Conservation (phyloP, 2,329 filamentous ascomycete genomes). For the Cercospora zeae-maydis region DNA sequence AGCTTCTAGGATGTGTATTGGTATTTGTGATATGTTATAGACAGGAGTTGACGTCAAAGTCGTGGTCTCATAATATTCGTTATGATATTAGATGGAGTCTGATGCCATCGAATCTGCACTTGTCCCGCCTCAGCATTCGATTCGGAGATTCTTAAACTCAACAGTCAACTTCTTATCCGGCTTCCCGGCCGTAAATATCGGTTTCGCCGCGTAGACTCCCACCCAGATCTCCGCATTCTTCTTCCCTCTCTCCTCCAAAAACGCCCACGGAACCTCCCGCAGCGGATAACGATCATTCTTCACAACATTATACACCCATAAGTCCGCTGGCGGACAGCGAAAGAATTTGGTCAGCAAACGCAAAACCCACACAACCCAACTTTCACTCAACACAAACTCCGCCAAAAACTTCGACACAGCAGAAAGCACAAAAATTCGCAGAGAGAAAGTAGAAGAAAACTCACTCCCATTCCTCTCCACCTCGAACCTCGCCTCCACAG, state of each 20-base stretch:
- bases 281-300: constrained; percentile 41
- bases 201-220: constrained; percentile 21
- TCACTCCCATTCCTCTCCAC: constrained; percentile 47
- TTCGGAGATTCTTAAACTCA: constrained; percentile 16
- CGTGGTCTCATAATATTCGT: no score
- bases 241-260: constrained; percentile 19
- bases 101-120: no score
- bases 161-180: constrained; percentile 16
- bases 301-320: constrained; percentile 63
- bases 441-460: background rate
- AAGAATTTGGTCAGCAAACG: background rate
- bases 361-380: background rate
- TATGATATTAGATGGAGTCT: no score
- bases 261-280: constrained; percentile 20
- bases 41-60: no score
- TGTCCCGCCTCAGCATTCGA: constrained; percentile 17
- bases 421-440: background rate
- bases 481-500: constrained; percentile 15
- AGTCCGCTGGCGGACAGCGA: constrained; percentile 4
- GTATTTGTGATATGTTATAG: background rate
- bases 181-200: constrained; percentile 11
- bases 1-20: background rate
- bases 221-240: constrained; percentile 20
- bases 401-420: background rate
- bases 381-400: background rate